Evolutionary conservation across 495 filamentous ascomycete species (phyloP).

Genomic region (Aspergillus baeticus): DNA sequence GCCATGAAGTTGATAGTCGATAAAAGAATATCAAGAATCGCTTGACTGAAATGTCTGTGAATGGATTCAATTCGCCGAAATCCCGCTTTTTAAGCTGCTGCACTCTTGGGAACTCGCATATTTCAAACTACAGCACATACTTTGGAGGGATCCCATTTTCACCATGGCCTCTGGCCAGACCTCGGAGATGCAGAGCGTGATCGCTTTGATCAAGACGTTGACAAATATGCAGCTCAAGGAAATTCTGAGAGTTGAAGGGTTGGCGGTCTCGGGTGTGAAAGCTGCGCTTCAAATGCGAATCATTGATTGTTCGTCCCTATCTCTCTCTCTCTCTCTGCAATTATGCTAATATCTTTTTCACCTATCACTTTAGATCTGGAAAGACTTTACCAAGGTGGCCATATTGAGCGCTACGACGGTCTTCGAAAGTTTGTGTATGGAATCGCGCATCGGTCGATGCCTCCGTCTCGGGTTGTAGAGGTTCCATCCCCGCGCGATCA

Average conservation of each 20-base stretch:
- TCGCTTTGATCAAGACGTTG: conserved; percentile 53
- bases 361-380: conserved; percentile 33
- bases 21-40: no score
- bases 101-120: conserved; percentile 12
- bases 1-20: neutral
- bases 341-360: neutral
- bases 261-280: conserved; percentile 79
- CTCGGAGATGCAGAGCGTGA: conserved; percentile 37
- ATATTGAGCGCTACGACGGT: conserved; percentile 32
- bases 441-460: conserved; percentile 27
- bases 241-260: conserved; percentile 67
- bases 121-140: neutral
- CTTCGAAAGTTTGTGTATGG: conserved; percentile 32
- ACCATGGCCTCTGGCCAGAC: conserved; percentile 47
- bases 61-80: conserved; percentile 14
- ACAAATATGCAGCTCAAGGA: conserved; percentile 72
- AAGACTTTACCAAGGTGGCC: conserved; percentile 30
- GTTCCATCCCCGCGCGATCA: conserved; percentile 25
- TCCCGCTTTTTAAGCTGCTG: conserved; percentile 13
- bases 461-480: conserved; percentile 20
- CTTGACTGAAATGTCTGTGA: conserved; percentile 29
- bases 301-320: conserved; percentile 64
- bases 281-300: conserved; percentile 73
- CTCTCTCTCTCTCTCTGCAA: conserved; percentile 7
- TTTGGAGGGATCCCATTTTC: neutral